Evolutionary conservation across 805 yeast species (phyloP).

Genomic region (Yamadazyma ubonensis): DNA sequence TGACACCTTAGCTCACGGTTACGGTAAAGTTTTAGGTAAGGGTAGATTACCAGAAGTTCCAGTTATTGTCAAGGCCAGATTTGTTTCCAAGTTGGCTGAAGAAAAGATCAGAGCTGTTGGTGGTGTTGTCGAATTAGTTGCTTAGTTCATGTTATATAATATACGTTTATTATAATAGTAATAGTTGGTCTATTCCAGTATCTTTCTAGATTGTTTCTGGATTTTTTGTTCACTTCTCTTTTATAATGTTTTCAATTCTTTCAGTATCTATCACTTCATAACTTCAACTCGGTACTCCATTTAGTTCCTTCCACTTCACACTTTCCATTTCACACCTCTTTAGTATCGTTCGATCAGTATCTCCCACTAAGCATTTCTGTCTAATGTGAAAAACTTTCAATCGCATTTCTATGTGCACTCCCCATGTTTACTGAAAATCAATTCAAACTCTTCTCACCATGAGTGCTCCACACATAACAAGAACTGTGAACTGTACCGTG

Average conservation of each 20-base stretch:
- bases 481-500: slow-evolving; percentile 5
- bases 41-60: slow-evolving; percentile 98
- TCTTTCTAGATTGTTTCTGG: no score
- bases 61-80: slow-evolving; percentile 99
- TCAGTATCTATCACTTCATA: no score
- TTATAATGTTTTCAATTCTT: no score
- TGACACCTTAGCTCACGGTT: slow-evolving; percentile 98
- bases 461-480: slow-evolving; percentile 3
- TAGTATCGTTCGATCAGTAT: no score
- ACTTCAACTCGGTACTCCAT: no score
- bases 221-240: no score
- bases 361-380: no score
- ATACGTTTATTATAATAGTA: slow-evolving; percentile 2
- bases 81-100: slow-evolving; percentile 98
- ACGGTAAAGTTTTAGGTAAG: slow-evolving; percentile 99
- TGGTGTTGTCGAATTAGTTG: slow-evolving; percentile 99
- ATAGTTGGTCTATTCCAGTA: not conserved
- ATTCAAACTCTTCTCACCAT: not conserved
- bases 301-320: not conserved
- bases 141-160: slow-evolving; percentile 48
- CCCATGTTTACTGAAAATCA: slow-evolving; percentile 12
- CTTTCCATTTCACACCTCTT: not conserved
- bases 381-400: no score
- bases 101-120: slow-evolving; percentile 99
- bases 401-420: slow-evolving; percentile 12